Evolutionary conservation across 306 rosid genomes (phyloP).

Genomic region (cucumber (Cucumis sativus)): DNA sequence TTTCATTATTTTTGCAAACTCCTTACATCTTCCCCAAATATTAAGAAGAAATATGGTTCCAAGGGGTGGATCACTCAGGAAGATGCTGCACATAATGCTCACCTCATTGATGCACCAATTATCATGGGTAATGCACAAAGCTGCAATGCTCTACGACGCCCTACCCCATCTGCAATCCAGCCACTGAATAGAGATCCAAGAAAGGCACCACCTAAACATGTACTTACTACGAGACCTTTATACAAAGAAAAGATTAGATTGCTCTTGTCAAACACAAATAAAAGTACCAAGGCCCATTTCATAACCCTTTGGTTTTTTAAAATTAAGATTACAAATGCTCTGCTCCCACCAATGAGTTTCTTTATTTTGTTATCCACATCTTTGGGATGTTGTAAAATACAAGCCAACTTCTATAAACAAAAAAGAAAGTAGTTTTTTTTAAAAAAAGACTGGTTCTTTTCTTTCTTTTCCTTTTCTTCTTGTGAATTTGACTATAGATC

Average conservation of each 20-base stretch:
- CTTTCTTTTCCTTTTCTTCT: too few relatives aligned
- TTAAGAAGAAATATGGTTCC: not conserved
- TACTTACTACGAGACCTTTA: slow-evolving; percentile 92
- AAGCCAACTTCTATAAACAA: not conserved
- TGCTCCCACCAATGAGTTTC: not conserved
- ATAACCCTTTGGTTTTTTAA: not conserved
- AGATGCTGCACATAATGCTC: not conserved
- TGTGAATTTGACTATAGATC: not conserved
- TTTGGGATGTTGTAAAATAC: not conserved
- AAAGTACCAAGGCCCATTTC: not conserved
- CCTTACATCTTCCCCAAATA: not conserved
- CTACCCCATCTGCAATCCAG: slow-evolving; percentile 80
- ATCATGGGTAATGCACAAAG: slow-evolving; percentile 86
- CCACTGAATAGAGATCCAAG: slow-evolving; percentile 82
- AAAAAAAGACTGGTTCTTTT: too few relatives aligned
- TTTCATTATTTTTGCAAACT: too few relatives aligned
- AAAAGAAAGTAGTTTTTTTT: not conserved
- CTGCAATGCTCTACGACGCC: slow-evolving; percentile 92
- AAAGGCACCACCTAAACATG: slow-evolving; percentile 87
- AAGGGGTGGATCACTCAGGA: not conserved
- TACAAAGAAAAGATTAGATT: not conserved
- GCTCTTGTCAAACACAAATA: not conserved
- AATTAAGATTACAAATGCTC: not conserved
- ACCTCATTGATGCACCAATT: slow-evolving; percentile 90
- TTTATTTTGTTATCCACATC: too few relatives aligned